Evolutionary conservation across 257 asterid species (phyloP).

Genomic region (Solanum bulbocastanum): DNA sequence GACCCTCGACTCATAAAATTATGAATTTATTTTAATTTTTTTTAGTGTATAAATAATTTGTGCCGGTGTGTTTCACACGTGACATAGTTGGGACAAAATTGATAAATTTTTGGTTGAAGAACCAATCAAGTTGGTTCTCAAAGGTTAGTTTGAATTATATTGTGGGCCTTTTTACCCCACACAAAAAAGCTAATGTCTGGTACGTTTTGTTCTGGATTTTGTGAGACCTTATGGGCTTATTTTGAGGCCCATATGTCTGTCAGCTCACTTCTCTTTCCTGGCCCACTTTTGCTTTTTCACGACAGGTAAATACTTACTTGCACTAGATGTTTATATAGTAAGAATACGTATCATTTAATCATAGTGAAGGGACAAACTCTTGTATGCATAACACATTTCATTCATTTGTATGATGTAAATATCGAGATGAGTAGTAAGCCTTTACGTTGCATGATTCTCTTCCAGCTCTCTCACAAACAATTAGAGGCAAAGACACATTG

Average conservation of each 20-base stretch:
- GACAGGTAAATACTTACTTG: neutral
- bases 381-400: neutral
- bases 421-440: neutral
- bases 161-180: neutral
- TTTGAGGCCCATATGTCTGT: neutral
- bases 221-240: neutral
- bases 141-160: neutral
- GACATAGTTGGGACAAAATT: neutral
- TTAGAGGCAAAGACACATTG: neutral
- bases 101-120: neutral
- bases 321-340: neutral
- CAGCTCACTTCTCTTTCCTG: neutral
- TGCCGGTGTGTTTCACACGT: neutral
- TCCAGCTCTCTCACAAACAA: neutral
- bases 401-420: neutral
- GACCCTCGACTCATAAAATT: neutral
- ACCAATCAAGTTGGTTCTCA: neutral
- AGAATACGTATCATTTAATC: neutral
- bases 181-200: neutral
- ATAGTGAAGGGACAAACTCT: neutral
- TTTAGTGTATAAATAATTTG: neutral
- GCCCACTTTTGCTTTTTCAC: neutral
- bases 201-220: neutral
- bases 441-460: neutral
- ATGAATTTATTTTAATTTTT: neutral